Evolutionary conservation across 805 yeast genomes (phyloP), one percentile per base, ranked within the genome.

Genomic region (Allodekkera sacchari): DNA sequence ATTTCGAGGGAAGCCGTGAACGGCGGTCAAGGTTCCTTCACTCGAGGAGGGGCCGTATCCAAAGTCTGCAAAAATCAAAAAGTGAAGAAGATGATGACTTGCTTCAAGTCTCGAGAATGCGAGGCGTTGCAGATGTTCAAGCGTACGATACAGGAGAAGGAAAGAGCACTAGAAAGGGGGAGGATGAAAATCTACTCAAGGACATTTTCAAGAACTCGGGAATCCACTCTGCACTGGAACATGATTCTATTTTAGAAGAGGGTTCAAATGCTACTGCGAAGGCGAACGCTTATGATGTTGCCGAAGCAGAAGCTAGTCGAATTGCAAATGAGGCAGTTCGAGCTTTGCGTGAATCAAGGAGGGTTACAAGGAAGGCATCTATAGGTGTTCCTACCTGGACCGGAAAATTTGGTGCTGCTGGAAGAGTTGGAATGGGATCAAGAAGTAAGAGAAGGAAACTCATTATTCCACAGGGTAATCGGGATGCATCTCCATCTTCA

Each of bases 311-410:
- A 45, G 88, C 88, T 0, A 51, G 63, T 7, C 42, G 74, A 11
- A 58, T 79, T 7, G 79, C 83, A 1, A 56, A 60, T 23, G 79
- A 75, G 34, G 92, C 94, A 0, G 71, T 69, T 4, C 63, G 63
- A 30, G 78, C 77, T 0, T 53, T 83, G 34, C 63, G 71, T 33
- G 69, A 71, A 37, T 83, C 95, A 0, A 57, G 87, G 25, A 63
- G 58, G 28, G 50, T 59, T 15, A 64, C 87, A 0, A 51, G 66
- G 20, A 47, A 45, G 25, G 55, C 68, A 3, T 53, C 52, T 17
- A 63, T 88, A 19, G 95, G 95, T 4, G 77, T 81, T 0, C 97
- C 96, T 0, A 89, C 98, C 0, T 92, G 96, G 94, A 89, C 98
- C 0, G 98, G 98, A 0, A 73, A 72, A 43, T 84, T 79, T 63